Evolutionary conservation across 805 yeast genomes (phyloP).

Genomic region (Myxozyma lipomycoides): DNA sequence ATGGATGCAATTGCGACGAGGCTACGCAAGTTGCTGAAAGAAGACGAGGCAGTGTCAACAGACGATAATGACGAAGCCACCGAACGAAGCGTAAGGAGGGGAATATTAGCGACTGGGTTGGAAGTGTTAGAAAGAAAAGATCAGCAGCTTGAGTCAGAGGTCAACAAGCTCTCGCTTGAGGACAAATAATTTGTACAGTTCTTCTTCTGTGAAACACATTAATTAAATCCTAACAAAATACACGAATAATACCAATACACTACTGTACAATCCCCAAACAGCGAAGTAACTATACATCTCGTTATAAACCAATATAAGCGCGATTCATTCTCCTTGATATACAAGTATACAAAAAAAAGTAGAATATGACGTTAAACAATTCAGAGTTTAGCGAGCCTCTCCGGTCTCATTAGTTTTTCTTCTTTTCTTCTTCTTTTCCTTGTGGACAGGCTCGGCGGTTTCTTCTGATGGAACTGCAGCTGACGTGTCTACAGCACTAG

Average conservation of each 20-base stretch:
- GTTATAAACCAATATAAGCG: too few species aligned
- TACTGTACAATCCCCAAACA: not conserved
- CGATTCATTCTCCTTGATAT: too few species aligned
- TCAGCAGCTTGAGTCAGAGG: not conserved
- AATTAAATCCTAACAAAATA: not conserved
- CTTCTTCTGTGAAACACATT: not conserved
- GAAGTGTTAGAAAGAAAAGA: not conserved
- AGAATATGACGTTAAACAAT: too few species aligned
- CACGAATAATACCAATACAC: not conserved
- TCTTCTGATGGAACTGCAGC: not conserved
- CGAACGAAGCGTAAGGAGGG: constrained; percentile 22
- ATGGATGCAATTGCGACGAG: constrained; percentile 7
- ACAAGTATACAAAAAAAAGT: too few species aligned
- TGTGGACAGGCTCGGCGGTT: not conserved
- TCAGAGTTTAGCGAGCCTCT: too few species aligned
- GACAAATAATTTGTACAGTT: not conserved
- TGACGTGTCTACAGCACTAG: not conserved
- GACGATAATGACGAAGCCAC: constrained; percentile 17
- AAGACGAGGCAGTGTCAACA: constrained; percentile 6
- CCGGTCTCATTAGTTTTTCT: too few species aligned
- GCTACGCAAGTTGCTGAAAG: constrained; percentile 3
- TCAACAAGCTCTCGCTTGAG: not conserved
- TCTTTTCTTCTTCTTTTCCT: not conserved
- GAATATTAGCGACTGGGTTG: constrained; percentile 10
- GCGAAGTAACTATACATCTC: too few species aligned